Evolutionary conservation across 2,329 filamentous ascomycete species (phyloP).

Genomic region (Aspergillus flavus): DNA sequence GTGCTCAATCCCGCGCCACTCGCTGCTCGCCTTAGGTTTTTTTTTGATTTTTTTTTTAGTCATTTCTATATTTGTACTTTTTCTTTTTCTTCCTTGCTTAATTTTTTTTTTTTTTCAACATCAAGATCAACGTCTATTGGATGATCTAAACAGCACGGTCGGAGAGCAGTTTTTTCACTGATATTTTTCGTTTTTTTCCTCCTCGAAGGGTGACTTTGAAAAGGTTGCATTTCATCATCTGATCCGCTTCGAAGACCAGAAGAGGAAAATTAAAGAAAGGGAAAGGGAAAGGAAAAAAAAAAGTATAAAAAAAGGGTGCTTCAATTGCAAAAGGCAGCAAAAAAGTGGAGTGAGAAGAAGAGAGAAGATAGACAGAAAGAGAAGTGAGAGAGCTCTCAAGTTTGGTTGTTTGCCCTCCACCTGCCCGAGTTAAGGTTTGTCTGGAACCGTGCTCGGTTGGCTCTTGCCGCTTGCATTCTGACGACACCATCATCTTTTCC

Average conservation of each 20-base stretch:
- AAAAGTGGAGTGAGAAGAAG: neutral
- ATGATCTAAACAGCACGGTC: conserved; percentile 14
- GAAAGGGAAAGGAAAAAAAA: neutral
- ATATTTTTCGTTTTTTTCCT: neutral
- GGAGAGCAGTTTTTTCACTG: conserved; percentile 2
- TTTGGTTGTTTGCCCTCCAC: conserved; percentile 13
- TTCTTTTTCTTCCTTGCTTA: conserved; percentile 2
- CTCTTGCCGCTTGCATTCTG: conserved; percentile 40
- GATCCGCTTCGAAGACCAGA: neutral
- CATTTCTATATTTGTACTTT: conserved; percentile 7
- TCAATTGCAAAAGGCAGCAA: neutral
- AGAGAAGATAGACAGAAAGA: neutral
- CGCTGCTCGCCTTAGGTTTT: conserved; percentile 5
- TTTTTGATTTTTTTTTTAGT: neutral
- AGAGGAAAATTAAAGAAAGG: conserved; percentile 3
- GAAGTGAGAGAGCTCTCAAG: neutral
- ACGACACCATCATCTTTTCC: conserved; percentile 33
- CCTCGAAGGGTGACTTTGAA: neutral
- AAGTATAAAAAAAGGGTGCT: neutral
- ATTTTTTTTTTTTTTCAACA: conserved; percentile 4
- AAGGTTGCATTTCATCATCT: conserved; percentile 11
- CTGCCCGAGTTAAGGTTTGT: conserved; percentile 30
- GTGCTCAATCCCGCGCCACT: conserved; percentile 24
- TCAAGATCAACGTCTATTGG: conserved; percentile 12
- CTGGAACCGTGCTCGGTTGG: conserved; percentile 35